Evolutionary conservation across 768 basidiomycete genomes (phyloP), one percentile per base, ranked within the genome.

Genomic region (Phlebiopsis gigantea): DNA sequence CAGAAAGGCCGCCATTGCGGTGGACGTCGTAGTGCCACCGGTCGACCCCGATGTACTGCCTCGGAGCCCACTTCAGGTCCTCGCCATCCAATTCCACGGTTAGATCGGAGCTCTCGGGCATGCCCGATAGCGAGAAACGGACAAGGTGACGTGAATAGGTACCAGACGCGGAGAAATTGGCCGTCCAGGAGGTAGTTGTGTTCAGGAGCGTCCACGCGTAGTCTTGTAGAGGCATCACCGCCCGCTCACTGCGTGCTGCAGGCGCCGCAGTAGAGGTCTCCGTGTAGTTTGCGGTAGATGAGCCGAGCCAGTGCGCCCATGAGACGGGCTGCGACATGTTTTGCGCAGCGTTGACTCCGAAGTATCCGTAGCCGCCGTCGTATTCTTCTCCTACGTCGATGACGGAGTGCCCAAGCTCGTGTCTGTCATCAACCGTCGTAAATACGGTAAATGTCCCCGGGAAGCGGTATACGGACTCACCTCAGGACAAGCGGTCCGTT

Each of bases 321-420:
- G 84, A 78, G 26, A 87, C 64, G 29, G 75, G 68, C 25, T 72
- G 53, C 9, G 69, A 67, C 29, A 71, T 62, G 59, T 82, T 67
- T 45, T 78, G 71, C 25, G 76, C 75, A 3, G 86, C 79, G 63
- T 92, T 88, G 31, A 77, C 75, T 15, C 89, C 89, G 62, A 78
- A 88, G 68, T 91, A 92, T 2, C 75, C 84, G 58, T 69, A 82
- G 4, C 87, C 89, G 12, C 88, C 89, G 61, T 91, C 90, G 65
- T 92, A 90, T 71, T 90, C 89, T 70, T 91, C 90, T 4, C 90
- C 90, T 19, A 89, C 84, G 6, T 81, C 72, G 62, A 90, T 87
- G 47, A 90, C 81, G 22, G 87, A 88, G 69, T 92, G 89, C 0
- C 89, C 89, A 1, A 90, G 79, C 68, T 90, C 89, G 63, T 90